Evolutionary conservation across 148 eudicot species (phyloP).

Genomic region (Pharnaceum exiguum): DNA sequence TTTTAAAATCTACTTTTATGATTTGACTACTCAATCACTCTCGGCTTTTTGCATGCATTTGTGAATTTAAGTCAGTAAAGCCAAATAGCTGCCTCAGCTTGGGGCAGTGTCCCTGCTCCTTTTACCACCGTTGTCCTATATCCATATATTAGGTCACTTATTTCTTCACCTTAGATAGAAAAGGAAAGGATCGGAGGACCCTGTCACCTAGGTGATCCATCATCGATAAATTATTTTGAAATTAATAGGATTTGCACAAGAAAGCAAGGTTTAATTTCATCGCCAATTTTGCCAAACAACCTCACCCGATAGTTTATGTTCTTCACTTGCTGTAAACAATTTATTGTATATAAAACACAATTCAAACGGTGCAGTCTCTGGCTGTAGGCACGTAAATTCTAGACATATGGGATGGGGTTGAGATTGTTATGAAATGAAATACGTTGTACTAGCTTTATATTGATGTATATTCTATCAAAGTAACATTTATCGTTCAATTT

Average conservation of each 20-base stretch:
- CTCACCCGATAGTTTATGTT: too few relatives aligned
- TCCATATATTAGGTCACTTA: constrained; percentile 4
- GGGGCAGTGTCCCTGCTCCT: constrained; percentile 6
- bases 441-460: too few relatives aligned
- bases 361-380: too few relatives aligned
- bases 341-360: too few relatives aligned
- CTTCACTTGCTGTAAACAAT: too few relatives aligned
- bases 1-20: constrained; percentile 6
- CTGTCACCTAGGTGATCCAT: constrained; percentile 11
- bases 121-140: constrained; percentile 9
- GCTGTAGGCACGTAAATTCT: too few relatives aligned
- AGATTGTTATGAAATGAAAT: too few relatives aligned
- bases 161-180: not conserved
- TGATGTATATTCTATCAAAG: too few relatives aligned
- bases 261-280: not conserved
- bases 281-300: constrained; percentile 2
- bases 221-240: too few relatives aligned
- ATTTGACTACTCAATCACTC: constrained; percentile 45
- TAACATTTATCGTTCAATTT: too few relatives aligned
- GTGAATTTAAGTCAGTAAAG: constrained; percentile 36
- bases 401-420: too few relatives aligned
- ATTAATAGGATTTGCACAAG: too few relatives aligned
- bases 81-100: constrained; percentile 12
- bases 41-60: constrained; percentile 23
- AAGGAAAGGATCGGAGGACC: not conserved